Evolutionary conservation across 1,139 yeast genomes (phyloP).

Genomic region (Yamadazyma dushanensis): DNA sequence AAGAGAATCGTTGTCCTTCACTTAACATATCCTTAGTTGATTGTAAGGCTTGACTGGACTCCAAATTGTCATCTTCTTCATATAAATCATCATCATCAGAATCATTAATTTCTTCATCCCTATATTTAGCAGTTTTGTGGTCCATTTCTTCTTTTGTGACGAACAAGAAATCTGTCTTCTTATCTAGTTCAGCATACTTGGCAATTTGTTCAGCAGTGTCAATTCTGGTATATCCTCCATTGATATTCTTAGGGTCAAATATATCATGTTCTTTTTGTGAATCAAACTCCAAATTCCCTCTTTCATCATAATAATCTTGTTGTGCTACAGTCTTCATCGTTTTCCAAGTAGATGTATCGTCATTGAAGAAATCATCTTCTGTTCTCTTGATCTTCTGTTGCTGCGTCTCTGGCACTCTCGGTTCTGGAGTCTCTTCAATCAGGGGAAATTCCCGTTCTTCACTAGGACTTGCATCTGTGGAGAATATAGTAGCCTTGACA

Average conservation of each 20-base stretch:
- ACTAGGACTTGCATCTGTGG: constrained; percentile 2
- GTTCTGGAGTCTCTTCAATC: constrained; percentile 6
- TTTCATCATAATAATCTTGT: constrained; percentile 51
- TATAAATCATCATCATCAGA: constrained; percentile 16
- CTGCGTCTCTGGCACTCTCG: constrained; percentile 2
- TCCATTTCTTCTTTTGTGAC: constrained; percentile 17
- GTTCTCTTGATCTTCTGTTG: constrained; percentile 12
- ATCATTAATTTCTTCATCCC: constrained; percentile 25
- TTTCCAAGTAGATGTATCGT: constrained; percentile 46
- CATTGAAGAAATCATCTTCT: constrained; percentile 40
- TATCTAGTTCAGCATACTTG: constrained; percentile 70
- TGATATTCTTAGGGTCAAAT: constrained; percentile 22
- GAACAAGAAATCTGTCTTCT: constrained; percentile 81
- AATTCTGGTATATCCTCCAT: constrained; percentile 80
- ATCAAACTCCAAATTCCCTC: constrained; percentile 48
- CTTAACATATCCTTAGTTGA: constrained; percentile 80
- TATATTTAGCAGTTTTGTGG: constrained; percentile 15
- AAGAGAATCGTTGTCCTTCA: constrained; percentile 88
- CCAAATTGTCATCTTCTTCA: constrained; percentile 39
- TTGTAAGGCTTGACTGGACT: constrained; percentile 65
- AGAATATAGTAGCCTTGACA: constrained; percentile 2
- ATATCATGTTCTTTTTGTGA: constrained; percentile 22
- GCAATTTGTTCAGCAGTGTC: constrained; percentile 87
- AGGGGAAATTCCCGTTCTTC: not conserved
- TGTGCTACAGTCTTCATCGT: constrained; percentile 53